Percentiles rank a stretch among this genome's conserved stretches.
These are phyloP conservation scores for Moringa oleifera DNA, from an alignment of 345 rosid genomes.

Conservation along the genomic window DNA sequence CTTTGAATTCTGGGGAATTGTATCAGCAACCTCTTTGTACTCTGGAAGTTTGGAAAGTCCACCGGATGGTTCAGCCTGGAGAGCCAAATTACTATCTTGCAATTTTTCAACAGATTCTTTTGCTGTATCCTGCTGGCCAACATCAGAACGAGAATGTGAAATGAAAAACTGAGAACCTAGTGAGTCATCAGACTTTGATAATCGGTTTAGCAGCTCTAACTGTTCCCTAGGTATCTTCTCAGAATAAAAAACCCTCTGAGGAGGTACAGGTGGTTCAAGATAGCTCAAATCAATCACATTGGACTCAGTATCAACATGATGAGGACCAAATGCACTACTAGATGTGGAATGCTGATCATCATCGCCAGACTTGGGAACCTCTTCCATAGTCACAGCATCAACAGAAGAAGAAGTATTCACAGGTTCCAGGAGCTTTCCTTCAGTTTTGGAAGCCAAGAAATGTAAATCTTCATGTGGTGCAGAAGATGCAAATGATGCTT, in stretches of 20 bases:
- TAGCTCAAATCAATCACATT: constrained; percentile 48
- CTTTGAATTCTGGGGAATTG: constrained; percentile 35
- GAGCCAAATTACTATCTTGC: constrained; percentile 17
- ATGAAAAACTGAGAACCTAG: constrained; percentile 59
- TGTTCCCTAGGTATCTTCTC: constrained; percentile 76
- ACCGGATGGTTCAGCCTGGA: constrained; percentile 22
- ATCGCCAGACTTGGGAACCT: constrained; percentile 35
- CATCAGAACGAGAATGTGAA: constrained; percentile 44
- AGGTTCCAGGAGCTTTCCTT: constrained; percentile 27
- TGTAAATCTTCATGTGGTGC: constrained; percentile 28
- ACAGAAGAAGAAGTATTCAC: constrained; percentile 31
- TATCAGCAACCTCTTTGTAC: constrained; percentile 35
- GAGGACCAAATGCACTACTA: constrained; percentile 31
- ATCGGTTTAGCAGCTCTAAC: constrained; percentile 51
- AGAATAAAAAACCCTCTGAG: constrained; percentile 58
- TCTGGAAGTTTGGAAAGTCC: constrained; percentile 35
- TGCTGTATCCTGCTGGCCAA: constrained; percentile 33
- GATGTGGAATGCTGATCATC: constrained; percentile 42
- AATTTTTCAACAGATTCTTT: constrained; percentile 40
- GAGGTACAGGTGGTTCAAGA: constrained; percentile 39
- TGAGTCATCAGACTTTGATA: constrained; percentile 72
- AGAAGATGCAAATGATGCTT: constrained; percentile 27
- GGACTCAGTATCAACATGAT: constrained; percentile 35
- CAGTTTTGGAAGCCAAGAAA: constrained; percentile 26
- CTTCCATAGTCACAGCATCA: constrained; percentile 35